Conservation (phyloP, 2,329 filamentous ascomycete genomes). For the Beauveria sp. region DNA sequence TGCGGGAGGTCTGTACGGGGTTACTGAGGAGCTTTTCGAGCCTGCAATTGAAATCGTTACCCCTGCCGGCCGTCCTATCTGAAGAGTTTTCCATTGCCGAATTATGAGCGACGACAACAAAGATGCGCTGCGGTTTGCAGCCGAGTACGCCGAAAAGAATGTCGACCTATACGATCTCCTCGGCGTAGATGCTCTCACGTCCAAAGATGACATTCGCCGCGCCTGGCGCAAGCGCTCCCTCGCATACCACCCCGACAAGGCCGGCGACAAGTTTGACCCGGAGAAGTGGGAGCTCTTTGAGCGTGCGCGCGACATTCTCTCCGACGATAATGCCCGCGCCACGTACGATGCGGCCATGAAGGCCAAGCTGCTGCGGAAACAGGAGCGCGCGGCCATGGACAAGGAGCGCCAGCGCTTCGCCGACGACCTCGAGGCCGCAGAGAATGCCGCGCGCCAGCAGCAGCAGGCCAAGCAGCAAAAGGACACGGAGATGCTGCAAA, state of each 20-base stretch:
- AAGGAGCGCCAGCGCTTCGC: constrained; percentile 67
- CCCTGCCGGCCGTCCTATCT: background rate
- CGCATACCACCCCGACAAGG: constrained; percentile 93
- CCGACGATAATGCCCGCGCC: constrained; percentile 59
- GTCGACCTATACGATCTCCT: constrained; percentile 75
- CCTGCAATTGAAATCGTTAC: background rate
- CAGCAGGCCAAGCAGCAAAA: constrained; percentile 39
- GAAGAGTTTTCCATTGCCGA: background rate
- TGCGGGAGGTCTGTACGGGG: background rate
- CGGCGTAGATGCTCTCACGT: constrained; percentile 54
- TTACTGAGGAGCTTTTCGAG: background rate
- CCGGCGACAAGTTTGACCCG: constrained; percentile 64
- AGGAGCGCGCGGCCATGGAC: constrained; percentile 66
- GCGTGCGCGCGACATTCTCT: constrained; percentile 78
- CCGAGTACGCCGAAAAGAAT: constrained; percentile 52
- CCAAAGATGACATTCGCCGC: constrained; percentile 67
- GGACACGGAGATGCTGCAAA: constrained; percentile 27
- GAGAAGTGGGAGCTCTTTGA: constrained; percentile 80
- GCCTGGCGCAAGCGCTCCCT: constrained; percentile 80
- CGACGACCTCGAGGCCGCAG: constrained; percentile 76
- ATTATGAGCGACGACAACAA: constrained; percentile 32
- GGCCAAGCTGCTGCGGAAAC: constrained; percentile 60
- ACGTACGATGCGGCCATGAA: constrained; percentile 73
- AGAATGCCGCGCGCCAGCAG: constrained; percentile 56
- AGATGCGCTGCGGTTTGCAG: constrained; percentile 45